Percentiles rank a stretch among this genome's conserved stretches.
Conservation (phyloP, 2,329 filamentous ascomycete species). For the Didymella exigua region DNA sequence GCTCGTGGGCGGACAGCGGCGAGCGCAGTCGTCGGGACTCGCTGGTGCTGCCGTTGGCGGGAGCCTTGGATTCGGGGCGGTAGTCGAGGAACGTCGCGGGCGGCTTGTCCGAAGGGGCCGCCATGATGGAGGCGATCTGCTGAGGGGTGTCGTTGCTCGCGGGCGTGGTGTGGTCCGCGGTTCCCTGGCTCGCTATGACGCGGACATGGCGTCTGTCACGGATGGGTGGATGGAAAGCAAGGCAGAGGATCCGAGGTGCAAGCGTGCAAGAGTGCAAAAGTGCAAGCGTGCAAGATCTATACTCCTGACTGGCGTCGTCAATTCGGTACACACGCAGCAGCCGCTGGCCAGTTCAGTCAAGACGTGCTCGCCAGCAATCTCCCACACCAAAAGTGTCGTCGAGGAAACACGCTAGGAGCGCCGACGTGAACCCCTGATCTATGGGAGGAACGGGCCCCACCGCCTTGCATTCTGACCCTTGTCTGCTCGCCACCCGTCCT, state of each 20-base stretch:
- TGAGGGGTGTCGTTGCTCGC: slow-evolving; percentile 7
- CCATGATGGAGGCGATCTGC: slow-evolving; percentile 1
- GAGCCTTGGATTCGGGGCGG: neutral
- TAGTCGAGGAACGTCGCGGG: slow-evolving; percentile 1
- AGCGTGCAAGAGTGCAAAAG: neutral
- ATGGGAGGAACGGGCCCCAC: too few species aligned
- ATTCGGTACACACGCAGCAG: slow-evolving; percentile 15
- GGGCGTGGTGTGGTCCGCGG: slow-evolving; percentile 14
- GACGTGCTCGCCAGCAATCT: neutral
- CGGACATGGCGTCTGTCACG: slow-evolving; percentile 9
- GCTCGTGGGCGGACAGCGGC: slow-evolving; percentile 33
- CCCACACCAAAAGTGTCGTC: neutral
- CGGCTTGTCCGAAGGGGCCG: slow-evolving; percentile 5
- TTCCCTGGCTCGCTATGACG: slow-evolving; percentile 20
- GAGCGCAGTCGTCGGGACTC: slow-evolving; percentile 28
- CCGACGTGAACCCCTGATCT: slow-evolving; percentile 23
- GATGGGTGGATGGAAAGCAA: neutral
- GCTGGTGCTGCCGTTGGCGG: slow-evolving; percentile 20
- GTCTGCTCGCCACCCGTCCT: too few species aligned
- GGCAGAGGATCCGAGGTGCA: too few species aligned
- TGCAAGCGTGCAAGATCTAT: neutral
- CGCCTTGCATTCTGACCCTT: slow-evolving; percentile 16
- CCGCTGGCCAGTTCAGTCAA: slow-evolving; percentile 11
- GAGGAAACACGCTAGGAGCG: neutral
- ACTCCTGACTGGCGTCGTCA: slow-evolving; percentile 11